Base-by-base conservation (phyloP, 2,329 filamentous ascomycete genomes). In the Stemphylium vesicarium region DNA sequence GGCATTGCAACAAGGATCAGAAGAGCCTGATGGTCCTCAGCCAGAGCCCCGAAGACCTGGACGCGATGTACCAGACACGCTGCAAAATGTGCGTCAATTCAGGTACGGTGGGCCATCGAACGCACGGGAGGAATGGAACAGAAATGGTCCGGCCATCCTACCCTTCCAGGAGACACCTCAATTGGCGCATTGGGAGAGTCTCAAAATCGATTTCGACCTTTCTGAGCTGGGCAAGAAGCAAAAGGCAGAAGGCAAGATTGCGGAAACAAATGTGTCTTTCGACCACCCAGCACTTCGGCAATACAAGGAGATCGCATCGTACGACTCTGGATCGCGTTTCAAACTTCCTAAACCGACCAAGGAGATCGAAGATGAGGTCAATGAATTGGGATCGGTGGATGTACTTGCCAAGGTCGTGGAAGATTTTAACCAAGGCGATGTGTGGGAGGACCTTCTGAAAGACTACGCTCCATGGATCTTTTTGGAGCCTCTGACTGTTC, bases 271-370 rank as follows among this genome's bases (percentile, higher is more conserved):
- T 31, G 53, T 71, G 13, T 53, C 60, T 5, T 65, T 66, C 12
- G 41, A 62, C 4, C 40, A 62, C n/a, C 49, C 54, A 26, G 26
- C 24, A 5, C 56, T 65, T 15, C 16, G 44, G 15, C 53, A 40
- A 8, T 56, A 62, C 42, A 57, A 62, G 11, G 33, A 38, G 3
- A 44, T 63, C 8, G 22, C 31, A n/a, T 45, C 38, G 15, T 70
- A 53, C 42, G 70, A 74, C 13, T 69, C 67, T 37, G 71, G 71
- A 2, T 72, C 70, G 2, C 61, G 62, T 6, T 72, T 70, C 59
- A 69, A 63, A 56, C 58, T 72, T 11, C 67, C 70, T 3, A 10
- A 11, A 3, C 9, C 50, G 10, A 42, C 47, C 5, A 18, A 51
- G 2, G 10, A 31, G 4, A 39, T 51, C 15, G 39, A 57, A 11